Conservation (phyloP, 371 early-diverging fungal species). For the Mucor indicus region DNA sequence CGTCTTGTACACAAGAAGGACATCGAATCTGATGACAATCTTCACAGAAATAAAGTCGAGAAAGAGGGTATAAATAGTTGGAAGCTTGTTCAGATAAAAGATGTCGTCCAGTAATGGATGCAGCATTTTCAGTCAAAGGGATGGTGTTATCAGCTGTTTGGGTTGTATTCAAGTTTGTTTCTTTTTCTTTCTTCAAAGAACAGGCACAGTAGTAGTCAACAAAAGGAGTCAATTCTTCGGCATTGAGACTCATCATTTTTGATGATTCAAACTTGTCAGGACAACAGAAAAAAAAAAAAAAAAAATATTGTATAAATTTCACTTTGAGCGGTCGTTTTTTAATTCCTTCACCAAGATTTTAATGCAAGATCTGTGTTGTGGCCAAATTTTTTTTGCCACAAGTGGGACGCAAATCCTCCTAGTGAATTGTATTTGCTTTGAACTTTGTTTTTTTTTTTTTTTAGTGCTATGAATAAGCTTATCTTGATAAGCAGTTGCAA, state of each 20-base stretch:
- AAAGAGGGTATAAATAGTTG: constrained; percentile 59
- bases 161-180: not conserved
- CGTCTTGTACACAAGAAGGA: constrained; percentile 78
- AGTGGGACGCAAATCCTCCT: not conserved
- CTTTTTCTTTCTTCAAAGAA: constrained; percentile 19
- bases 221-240: constrained; percentile 31
- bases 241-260: constrained; percentile 1
- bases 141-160: not conserved
- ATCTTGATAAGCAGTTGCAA: no score
- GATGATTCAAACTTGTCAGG: not conserved
- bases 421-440: no score
- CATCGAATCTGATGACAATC: constrained; percentile 82
- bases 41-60: constrained; percentile 84
- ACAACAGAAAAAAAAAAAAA: not conserved
- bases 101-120: constrained; percentile 31
- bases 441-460: no score
- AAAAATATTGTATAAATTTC: no score
- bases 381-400: not conserved
- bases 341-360: not conserved
- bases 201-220: constrained; percentile 54
- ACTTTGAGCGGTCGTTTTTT: not conserved
- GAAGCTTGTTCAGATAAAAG: constrained; percentile 34
- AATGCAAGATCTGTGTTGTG: not conserved
- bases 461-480: no score
- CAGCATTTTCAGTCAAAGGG: constrained; percentile 4